phyloP scores from a whole-genome alignment of 1,139 yeast genomes.

The Yamadazyma oceani region DNA sequence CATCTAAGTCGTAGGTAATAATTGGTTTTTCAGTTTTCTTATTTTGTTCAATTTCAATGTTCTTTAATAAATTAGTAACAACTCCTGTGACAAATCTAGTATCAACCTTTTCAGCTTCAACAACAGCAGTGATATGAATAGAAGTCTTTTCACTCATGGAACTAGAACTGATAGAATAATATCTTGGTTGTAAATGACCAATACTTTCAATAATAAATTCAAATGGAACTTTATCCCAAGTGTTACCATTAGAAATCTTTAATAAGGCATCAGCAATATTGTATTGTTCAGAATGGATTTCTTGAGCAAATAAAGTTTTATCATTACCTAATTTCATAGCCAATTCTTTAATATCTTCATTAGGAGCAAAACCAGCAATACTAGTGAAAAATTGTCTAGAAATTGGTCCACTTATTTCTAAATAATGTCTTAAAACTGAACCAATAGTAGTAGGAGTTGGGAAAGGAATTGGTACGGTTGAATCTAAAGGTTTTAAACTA shows the following conservation, averaged over 20 bases:
- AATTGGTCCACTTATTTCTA: slow-evolving; percentile 90
- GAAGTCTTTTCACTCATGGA: slow-evolving; percentile 72
- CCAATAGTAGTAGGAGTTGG: slow-evolving; percentile 92
- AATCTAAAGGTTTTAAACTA: slow-evolving; percentile 68
- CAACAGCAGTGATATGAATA: slow-evolving; percentile 88
- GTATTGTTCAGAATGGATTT: slow-evolving; percentile 58
- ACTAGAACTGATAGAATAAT: slow-evolving; percentile 94
- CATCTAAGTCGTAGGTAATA: slow-evolving; percentile 68
- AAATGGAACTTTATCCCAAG: slow-evolving; percentile 82
- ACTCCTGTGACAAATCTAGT: slow-evolving; percentile 68
- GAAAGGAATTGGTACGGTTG: slow-evolving; percentile 71
- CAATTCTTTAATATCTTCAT: slow-evolving; percentile 52
- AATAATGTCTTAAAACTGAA: slow-evolving; percentile 79
- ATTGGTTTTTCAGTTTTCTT: slow-evolving; percentile 43
- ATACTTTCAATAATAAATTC: slow-evolving; percentile 79
- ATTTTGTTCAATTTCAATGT: slow-evolving; percentile 66
- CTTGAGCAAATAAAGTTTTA: slow-evolving; percentile 64
- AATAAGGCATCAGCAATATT: slow-evolving; percentile 79
- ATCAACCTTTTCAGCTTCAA: slow-evolving; percentile 64
- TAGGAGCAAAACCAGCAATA: slow-evolving; percentile 84
- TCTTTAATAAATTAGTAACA: slow-evolving; percentile 81
- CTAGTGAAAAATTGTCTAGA: slow-evolving; percentile 83
- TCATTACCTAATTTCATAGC: slow-evolving; percentile 61
- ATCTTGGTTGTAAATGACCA: slow-evolving; percentile 87
- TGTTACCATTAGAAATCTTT: slow-evolving; percentile 55